Evolutionary conservation across 2,329 filamentous ascomycete genomes (phyloP).

Genomic region (Claviceps purpurea): DNA sequence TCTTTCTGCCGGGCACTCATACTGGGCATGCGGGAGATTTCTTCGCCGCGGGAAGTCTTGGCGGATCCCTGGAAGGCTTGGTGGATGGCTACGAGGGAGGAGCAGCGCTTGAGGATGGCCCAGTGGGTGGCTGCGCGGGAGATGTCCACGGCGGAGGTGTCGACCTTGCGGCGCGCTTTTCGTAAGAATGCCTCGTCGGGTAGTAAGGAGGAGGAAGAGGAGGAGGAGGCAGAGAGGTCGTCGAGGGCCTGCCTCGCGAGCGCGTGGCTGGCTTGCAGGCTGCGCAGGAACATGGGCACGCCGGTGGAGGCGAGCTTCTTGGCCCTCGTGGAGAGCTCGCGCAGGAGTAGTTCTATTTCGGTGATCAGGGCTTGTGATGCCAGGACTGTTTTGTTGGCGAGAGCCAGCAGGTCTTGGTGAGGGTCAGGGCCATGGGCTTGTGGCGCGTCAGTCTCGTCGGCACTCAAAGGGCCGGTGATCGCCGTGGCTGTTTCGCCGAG

Average conservation of each 20-base stretch:
- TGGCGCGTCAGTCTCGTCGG: not conserved
- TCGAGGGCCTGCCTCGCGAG: conserved; percentile 6
- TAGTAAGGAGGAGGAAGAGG: no score
- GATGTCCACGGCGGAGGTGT: conserved; percentile 12
- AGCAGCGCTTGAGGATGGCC: conserved; percentile 20
- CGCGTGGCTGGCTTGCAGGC: conserved; percentile 9
- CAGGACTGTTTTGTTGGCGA: conserved; percentile 5
- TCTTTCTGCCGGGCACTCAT: conserved; percentile 14
- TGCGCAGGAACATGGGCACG: conserved; percentile 9
- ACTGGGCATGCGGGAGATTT: conserved; percentile 8
- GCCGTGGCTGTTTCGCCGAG: no score
- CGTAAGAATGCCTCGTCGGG: no score
- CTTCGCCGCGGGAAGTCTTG: conserved; percentile 12
- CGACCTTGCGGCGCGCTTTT: conserved; percentile 10
- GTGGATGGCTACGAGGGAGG: conserved; percentile 17
- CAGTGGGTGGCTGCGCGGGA: conserved; percentile 16
- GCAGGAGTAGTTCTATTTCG: conserved; percentile 11
- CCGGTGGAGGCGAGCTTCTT: conserved; percentile 10
- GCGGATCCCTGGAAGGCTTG: conserved; percentile 20
- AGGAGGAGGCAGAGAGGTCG: conserved; percentile 6
- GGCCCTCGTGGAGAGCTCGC: conserved; percentile 2
- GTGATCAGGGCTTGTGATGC: conserved; percentile 6
- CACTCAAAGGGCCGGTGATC: not conserved
- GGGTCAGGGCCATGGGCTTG: not conserved
- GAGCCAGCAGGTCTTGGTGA: conserved; percentile 4